phyloP scores from a whole-genome alignment of 495 filamentous ascomycete genomes.

The Talaromyces ruber region DNA sequence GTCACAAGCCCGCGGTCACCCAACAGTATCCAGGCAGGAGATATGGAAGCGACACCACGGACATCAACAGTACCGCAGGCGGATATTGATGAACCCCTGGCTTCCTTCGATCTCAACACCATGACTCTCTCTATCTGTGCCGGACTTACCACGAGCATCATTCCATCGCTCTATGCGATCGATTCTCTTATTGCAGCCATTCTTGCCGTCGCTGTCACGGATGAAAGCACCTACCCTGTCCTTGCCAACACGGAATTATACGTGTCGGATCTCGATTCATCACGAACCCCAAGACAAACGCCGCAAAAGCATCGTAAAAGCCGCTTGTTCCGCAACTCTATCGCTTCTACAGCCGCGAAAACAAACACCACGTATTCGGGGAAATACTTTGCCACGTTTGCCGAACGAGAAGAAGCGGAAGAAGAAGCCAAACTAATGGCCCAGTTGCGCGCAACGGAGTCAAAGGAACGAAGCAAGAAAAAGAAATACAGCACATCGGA shows the following conservation, averaged over 20 bases:
- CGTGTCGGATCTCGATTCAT: neutral
- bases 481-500: slow-evolving; percentile 12
- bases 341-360: neutral
- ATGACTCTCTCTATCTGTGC: slow-evolving; percentile 39
- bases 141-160: slow-evolving; percentile 27
- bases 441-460: slow-evolving; percentile 12
- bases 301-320: neutral
- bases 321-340: neutral
- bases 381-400: slow-evolving; percentile 27
- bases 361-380: slow-evolving; percentile 14
- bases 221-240: slow-evolving; percentile 37
- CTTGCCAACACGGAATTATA: slow-evolving; percentile 27
- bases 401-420: slow-evolving; percentile 32
- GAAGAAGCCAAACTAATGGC: slow-evolving; percentile 24
- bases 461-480: slow-evolving; percentile 6
- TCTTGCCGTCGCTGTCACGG: slow-evolving; percentile 57
- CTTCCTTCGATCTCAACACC: slow-evolving; percentile 40
- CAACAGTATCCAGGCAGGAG: slow-evolving; percentile 25
- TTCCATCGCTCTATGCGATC: slow-evolving; percentile 61
- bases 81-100: slow-evolving; percentile 36
- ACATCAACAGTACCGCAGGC: slow-evolving; percentile 36
- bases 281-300: neutral
- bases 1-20: slow-evolving; percentile 30
- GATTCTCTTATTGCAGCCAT: slow-evolving; percentile 65
- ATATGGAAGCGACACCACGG: slow-evolving; percentile 30